Percentiles rank a stretch among this genome's conserved stretches.
These are phyloP conservation scores for Sanguinoderma infundibulare DNA, from an alignment of 1,284 basidiomycete species.

Conservation along the genomic window DNA sequence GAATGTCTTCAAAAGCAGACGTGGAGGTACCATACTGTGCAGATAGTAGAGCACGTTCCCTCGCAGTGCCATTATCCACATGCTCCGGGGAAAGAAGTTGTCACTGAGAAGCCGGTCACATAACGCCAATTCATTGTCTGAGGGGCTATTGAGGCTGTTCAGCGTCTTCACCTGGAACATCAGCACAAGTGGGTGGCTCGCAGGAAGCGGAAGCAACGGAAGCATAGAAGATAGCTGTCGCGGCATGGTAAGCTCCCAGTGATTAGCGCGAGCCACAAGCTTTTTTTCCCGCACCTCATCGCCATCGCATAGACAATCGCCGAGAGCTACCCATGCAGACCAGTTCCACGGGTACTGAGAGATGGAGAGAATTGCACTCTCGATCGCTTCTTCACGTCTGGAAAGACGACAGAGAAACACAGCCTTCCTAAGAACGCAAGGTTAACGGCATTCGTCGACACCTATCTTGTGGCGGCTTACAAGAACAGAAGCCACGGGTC, in stretches of 20 bases:
- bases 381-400: constrained; percentile 86
- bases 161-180: constrained; percentile 92
- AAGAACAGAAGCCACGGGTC: constrained; percentile 91
- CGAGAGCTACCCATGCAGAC: constrained; percentile 89
- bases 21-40: constrained; percentile 59
- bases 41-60: constrained; percentile 91
- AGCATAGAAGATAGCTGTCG: constrained; percentile 67
- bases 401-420: constrained; percentile 81
- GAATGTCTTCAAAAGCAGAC: constrained; percentile 2
- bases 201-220: constrained; percentile 65
- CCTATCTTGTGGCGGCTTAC: constrained; percentile 48
- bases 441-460: constrained; percentile 14
- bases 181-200: constrained; percentile 75
- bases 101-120: constrained; percentile 77
- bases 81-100: constrained; percentile 81
- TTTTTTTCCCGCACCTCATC: constrained; percentile 72
- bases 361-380: constrained; percentile 80
- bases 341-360: constrained; percentile 92
- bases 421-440: constrained; percentile 60
- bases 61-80: constrained; percentile 86
- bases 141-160: constrained; percentile 88
- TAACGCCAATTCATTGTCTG: constrained; percentile 79
- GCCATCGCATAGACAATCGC: constrained; percentile 83
- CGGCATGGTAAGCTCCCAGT: constrained; percentile 11
- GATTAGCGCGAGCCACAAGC: neutral